Evolutionary conservation across 352 stramenopile genomes (phyloP), one percentile per base, ranked within the genome.

Genomic region (Globisporangium cystogenes): DNA sequence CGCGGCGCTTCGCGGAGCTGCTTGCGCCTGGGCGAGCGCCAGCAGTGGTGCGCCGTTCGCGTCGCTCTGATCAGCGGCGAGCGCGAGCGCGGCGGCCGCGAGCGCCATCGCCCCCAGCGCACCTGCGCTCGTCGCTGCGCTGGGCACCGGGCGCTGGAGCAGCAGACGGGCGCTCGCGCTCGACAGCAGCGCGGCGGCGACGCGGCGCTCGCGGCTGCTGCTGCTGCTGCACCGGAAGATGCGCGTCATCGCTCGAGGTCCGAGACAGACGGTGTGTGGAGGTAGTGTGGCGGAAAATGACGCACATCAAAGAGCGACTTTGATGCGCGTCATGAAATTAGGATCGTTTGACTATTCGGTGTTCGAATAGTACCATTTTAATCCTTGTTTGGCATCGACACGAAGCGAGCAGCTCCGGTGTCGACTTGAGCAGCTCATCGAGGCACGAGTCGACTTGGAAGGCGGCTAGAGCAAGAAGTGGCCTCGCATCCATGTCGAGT

Each of bases 81-180:
- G 41, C 55, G 51, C 48, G n/a, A 57, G 49, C 20, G 16, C 55
- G 12, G 31, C 27, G 15, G 39, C 46, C 21, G 41, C 49, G 11
- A 62, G 24, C 18, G 49, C 49, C 14, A 62, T 24, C n/a, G 48
- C 48, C 6, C 47, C 55, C 15, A 51, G 31, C 26, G 36, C 31
- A 7, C 40, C n/a, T 1, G 24, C 27, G 18, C 26, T 29, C 26
- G 18, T 21, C 35, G 18, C 33, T 39, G 33, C 6, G 11, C 33
- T 39, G 12, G 11, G 12, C 3, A 12, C 12, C 18, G 33, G 11
- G 1, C 33, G 33, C 33, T 39, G 33, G 12, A 18, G 12, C 33
- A 18, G 0, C 12, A 18, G 12, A 39, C 33, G 33, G 12, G 33
- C 12, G 33, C 33, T 16, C 33, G 33, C 15, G 33, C 3, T 16